Evolutionary conservation across 441 rosid species (phyloP).

Genomic region (Cnidoscolus chayamansa): DNA sequence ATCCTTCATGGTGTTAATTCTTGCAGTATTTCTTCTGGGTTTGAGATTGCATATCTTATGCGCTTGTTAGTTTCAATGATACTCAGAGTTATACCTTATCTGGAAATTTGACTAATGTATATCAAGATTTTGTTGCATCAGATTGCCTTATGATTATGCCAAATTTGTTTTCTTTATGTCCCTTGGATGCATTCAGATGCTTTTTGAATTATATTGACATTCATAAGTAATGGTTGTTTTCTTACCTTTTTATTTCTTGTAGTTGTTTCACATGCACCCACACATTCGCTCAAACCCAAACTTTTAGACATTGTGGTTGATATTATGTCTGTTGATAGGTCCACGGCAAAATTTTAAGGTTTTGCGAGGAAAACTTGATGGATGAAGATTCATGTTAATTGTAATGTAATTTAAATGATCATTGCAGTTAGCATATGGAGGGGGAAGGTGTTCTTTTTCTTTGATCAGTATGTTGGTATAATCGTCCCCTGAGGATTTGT

Average conservation of each 20-base stretch:
- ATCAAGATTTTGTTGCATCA: not conserved
- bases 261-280: not conserved
- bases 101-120: not conserved
- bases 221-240: not conserved
- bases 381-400: slow-evolving; percentile 13
- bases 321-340: not conserved
- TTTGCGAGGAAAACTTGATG: not conserved
- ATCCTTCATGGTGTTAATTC: not conserved
- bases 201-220: not conserved
- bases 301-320: not conserved
- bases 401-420: slow-evolving; percentile 7
- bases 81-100: not conserved
- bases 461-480: slow-evolving; percentile 20
- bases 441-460: slow-evolving; percentile 23
- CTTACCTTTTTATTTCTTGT: not conserved
- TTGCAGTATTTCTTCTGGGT: not conserved
- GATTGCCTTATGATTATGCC: not conserved
- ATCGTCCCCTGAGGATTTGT: slow-evolving; percentile 26
- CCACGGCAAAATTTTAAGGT: not conserved
- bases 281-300: too few relatives aligned
- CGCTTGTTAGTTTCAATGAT: not conserved
- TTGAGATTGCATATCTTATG: not conserved
- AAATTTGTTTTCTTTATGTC: not conserved
- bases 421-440: slow-evolving; percentile 31
- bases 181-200: not conserved